A percentile compares a stretch with the other conserved stretches of the same genome.
Evolutionary conservation across 2,329 filamentous ascomycete genomes (phyloP).

Genomic region (Fusarium sulawesiense): DNA sequence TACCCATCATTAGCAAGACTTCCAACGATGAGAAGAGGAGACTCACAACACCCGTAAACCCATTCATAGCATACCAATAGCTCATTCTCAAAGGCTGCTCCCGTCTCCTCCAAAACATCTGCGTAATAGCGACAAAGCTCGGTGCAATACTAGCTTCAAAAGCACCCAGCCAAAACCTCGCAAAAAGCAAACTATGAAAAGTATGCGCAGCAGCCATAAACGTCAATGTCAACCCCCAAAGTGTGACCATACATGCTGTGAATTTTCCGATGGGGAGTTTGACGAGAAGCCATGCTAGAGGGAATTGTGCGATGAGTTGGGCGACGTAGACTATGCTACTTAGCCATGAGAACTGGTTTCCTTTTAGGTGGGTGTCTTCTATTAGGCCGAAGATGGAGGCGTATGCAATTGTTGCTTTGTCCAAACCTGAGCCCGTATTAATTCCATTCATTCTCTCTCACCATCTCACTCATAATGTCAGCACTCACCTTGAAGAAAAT

Average conservation of each 20-base stretch:
- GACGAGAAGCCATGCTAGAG: slow-evolving; percentile 66
- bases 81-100: slow-evolving; percentile 48
- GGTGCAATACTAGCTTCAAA: slow-evolving; percentile 60
- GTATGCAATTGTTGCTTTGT: slow-evolving; percentile 62
- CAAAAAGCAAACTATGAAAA: slow-evolving; percentile 58
- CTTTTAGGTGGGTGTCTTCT: slow-evolving; percentile 61
- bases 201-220: slow-evolving; percentile 63
- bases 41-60: slow-evolving; percentile 28
- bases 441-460: no score
- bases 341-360: slow-evolving; percentile 73
- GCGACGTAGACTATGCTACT: slow-evolving; percentile 53
- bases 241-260: slow-evolving; percentile 60
- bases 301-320: slow-evolving; percentile 59
- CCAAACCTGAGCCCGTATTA: slow-evolving; percentile 29
- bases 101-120: slow-evolving; percentile 52
- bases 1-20: background rate
- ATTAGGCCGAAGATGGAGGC: slow-evolving; percentile 73
- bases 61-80: slow-evolving; percentile 39
- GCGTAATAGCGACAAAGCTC: slow-evolving; percentile 48
- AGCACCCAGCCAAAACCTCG: slow-evolving; percentile 59
- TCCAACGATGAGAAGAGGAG: no score
- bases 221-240: slow-evolving; percentile 64
- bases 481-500: slow-evolving; percentile 31
- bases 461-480: no score
- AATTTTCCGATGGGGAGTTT: slow-evolving; percentile 67